Evolutionary conservation across 2,329 filamentous ascomycete genomes (phyloP), one percentile per base, ranked within the genome.

Genomic region (Exophiala sideris): DNA sequence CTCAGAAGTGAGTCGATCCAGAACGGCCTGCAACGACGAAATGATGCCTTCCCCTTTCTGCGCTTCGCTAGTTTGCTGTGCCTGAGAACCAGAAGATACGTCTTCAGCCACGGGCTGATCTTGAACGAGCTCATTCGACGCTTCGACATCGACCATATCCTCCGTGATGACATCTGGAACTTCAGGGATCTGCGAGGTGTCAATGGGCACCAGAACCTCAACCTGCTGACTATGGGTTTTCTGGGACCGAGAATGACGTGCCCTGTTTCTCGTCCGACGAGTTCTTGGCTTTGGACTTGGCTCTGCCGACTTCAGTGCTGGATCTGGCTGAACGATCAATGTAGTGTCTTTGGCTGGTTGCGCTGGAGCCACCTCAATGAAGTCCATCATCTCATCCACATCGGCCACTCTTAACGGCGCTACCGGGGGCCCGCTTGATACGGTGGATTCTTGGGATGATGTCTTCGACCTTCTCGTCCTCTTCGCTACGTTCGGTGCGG

Each of bases 1-100:
- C 7, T 21, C 39, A 8, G 48, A 56, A 41, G 56, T 58, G 24
- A 61, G 49, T 14, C 45, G 51, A 5, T 57, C 47, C 36, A 62
- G 53, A 14, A 56, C 50, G 2, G 20, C 24, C 39, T 61, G 53
- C 20, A 62, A 33, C 10, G 58, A 52, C n/a, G 50, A 46, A 21
- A 56, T 16, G 24, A 62, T 35, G 12, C 38, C 39, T 7, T 45
- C 40, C 20, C 20, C 29, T 21, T 12, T 24, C 9, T 16, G 16
- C 8, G n/a, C 32, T 20, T 38, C 33, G 29, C 14, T 18, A 1
- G 18, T 18, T 4, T 39, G 33, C 33, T 44, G 34, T 24, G 34
- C 21, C 10, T 33, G 29, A n/a, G 33, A 12, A 11, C 9, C 12
- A 12, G 33, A 9, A 38, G 45, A 18, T 24, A 32, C 34, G 11